These are phyloP conservation scores for Cercophora scortea DNA, from an alignment of 495 filamentous ascomycete genomes.

Conservation along the genomic window DNA sequence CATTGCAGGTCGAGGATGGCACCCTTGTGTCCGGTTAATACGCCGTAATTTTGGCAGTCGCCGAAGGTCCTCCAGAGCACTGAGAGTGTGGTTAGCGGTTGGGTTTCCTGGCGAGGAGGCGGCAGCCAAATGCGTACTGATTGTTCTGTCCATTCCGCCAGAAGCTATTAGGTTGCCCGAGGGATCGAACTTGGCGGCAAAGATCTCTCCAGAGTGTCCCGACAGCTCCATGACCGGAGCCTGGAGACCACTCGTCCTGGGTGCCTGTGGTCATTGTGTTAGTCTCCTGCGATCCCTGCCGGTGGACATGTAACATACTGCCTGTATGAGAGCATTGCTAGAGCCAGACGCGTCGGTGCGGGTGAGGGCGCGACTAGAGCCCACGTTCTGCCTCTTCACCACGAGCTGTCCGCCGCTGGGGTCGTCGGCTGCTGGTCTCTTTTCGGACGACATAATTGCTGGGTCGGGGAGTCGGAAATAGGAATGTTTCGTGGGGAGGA, in stretches of 20 bases:
- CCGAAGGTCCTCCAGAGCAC: constrained; percentile 92
- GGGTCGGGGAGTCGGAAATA: not conserved
- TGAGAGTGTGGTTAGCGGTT: constrained; percentile 23
- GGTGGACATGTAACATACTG: constrained; percentile 49
- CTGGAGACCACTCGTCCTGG: constrained; percentile 77
- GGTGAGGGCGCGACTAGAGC: constrained; percentile 52
- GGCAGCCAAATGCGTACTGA: constrained; percentile 49
- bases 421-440: constrained; percentile 73
- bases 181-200: constrained; percentile 83
- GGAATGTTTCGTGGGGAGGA: not conserved
- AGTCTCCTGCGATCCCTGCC: not conserved
- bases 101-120: not conserved
- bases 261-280: constrained; percentile 44
- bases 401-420: constrained; percentile 75
- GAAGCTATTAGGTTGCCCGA: constrained; percentile 85
- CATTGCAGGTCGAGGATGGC: constrained; percentile 90
- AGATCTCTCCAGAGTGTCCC: constrained; percentile 76
- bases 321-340: constrained; percentile 68
- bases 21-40: constrained; percentile 78
- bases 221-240: constrained; percentile 92
- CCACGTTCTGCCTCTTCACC: constrained; percentile 83
- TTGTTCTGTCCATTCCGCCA: constrained; percentile 88
- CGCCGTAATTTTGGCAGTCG: constrained; percentile 87
- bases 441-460: constrained; percentile 72
- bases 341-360: constrained; percentile 59